Conservation (phyloP, 768 basidiomycete genomes). For the Leucocoprinus birnbaumii region DNA sequence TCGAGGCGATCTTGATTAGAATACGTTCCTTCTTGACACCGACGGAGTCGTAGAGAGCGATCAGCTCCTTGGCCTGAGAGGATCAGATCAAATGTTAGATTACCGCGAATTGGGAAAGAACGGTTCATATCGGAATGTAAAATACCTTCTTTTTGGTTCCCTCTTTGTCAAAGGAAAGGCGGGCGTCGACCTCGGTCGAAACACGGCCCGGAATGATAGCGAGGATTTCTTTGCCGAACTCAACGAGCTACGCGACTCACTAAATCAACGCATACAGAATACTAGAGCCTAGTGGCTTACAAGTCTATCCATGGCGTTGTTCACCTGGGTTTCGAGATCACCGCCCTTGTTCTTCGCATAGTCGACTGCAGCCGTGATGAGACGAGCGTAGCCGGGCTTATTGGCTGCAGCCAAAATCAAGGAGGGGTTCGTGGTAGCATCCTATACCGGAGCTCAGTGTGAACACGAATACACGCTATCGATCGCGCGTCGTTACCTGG, state of each 20-base stretch:
- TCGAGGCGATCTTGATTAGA: conserved; percentile 98
- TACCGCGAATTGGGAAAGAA: conserved; percentile 6
- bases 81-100: conserved; percentile 12
- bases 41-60: conserved; percentile 90
- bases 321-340: conserved; percentile 68
- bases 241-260: conserved; percentile 69
- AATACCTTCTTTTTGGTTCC: conserved; percentile 83
- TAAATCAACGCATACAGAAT: neutral
- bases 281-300: conserved; percentile 40
- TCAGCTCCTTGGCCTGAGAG: conserved; percentile 76
- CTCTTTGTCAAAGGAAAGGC: conserved; percentile 94
- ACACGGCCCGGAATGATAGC: conserved; percentile 96
- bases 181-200: conserved; percentile 98
- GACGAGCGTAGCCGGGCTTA: conserved; percentile 79
- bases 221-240: conserved; percentile 96
- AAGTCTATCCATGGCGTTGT: conserved; percentile 84
- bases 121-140: neutral
- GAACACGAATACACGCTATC: neutral
- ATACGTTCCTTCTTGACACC: conserved; percentile 93
- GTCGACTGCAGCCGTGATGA: conserved; percentile 74
- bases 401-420: conserved; percentile 91
- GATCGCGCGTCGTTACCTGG: conserved; percentile 44
- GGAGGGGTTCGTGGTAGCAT: conserved; percentile 98
- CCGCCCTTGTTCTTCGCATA: conserved; percentile 82
- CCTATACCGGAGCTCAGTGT: conserved; percentile 38